These are phyloP conservation scores for Venturia nashicola DNA, from an alignment of 2,329 filamentous ascomycete species.

Conservation along the genomic window DNA sequence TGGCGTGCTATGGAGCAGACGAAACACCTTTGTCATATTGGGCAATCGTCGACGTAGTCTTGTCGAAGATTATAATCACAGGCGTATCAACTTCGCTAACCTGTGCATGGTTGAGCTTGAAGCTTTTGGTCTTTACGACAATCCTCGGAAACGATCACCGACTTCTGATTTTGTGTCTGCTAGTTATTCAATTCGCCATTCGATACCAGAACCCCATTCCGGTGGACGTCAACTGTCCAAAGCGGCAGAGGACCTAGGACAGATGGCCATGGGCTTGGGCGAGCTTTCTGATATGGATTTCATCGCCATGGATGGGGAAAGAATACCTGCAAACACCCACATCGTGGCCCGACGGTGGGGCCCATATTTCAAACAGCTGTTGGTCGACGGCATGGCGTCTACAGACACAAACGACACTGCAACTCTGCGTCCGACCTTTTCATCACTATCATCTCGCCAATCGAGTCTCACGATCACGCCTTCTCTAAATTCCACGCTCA, in stretches of 20 bases:
- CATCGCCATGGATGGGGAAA: constrained; percentile 77
- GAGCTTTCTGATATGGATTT: constrained; percentile 97
- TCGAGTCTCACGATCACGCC: constrained; percentile 80
- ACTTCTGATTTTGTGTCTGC: constrained; percentile 77
- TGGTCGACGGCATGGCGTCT: constrained; percentile 64
- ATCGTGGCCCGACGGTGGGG: constrained; percentile 85
- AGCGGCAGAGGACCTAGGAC: constrained; percentile 75
- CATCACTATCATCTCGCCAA: constrained; percentile 47
- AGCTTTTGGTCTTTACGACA: constrained; percentile 94
- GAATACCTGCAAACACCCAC: constrained; percentile 86
- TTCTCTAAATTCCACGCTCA: constrained; percentile 18
- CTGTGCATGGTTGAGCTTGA: constrained; percentile 95
- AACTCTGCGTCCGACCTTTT: constrained; percentile 55
- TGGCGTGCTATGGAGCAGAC: constrained; percentile 81
- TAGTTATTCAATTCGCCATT: constrained; percentile 46
- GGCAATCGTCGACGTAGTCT: constrained; percentile 87
- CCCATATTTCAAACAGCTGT: constrained; percentile 84
- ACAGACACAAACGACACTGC: constrained; percentile 62
- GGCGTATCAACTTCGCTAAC: constrained; percentile 93
- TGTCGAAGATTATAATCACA: constrained; percentile 96
- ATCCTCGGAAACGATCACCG: constrained; percentile 66
- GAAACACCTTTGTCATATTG: constrained; percentile 91
- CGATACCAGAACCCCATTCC: constrained; percentile 40
- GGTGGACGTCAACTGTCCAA: constrained; percentile 65
- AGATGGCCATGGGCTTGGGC: constrained; percentile 63